A percentile compares a stretch with the other conserved stretches of the same genome.
Evolutionary conservation across 768 basidiomycete genomes (phyloP).

Genomic region (Cystofilobasidium capitatum): DNA sequence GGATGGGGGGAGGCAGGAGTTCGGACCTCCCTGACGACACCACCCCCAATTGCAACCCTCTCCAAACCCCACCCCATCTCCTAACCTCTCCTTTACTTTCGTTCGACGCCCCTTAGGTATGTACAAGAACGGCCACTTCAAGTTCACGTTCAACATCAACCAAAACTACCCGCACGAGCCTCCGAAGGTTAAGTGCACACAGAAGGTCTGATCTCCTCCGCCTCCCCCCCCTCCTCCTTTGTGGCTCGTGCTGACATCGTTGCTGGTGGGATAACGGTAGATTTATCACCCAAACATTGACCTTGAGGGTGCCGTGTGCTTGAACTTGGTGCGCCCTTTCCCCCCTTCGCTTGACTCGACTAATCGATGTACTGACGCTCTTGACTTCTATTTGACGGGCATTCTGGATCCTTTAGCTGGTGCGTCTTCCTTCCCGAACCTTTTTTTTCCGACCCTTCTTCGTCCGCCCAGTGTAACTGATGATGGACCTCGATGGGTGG

Average conservation of each 20-base stretch:
- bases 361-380: background rate
- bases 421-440: too few relatives aligned
- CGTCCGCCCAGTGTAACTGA: background rate
- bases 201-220: slow-evolving; percentile 50
- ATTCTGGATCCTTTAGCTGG: too few relatives aligned
- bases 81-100: background rate
- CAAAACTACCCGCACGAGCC: slow-evolving; percentile 98
- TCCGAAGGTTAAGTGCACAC: slow-evolving; percentile 95
- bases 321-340: slow-evolving; percentile 42
- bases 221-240: background rate
- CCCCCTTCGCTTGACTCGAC: background rate
- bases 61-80: slow-evolving; percentile 1
- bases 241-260: background rate
- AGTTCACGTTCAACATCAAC: slow-evolving; percentile 91
- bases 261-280: slow-evolving; percentile 42
- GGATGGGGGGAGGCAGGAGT: background rate
- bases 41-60: slow-evolving; percentile 1
- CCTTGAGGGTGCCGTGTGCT: slow-evolving; percentile 92
- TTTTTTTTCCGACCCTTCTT: background rate
- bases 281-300: slow-evolving; percentile 99
- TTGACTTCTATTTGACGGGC: too few relatives aligned
- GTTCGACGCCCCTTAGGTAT: slow-evolving; percentile 54
- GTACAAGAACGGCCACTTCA: slow-evolving; percentile 92
- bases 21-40: background rate
- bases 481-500: too few relatives aligned